These are phyloP conservation scores for Xylaria multiplex DNA, from an alignment of 2,329 filamentous ascomycete genomes.

Conservation along the genomic window DNA sequence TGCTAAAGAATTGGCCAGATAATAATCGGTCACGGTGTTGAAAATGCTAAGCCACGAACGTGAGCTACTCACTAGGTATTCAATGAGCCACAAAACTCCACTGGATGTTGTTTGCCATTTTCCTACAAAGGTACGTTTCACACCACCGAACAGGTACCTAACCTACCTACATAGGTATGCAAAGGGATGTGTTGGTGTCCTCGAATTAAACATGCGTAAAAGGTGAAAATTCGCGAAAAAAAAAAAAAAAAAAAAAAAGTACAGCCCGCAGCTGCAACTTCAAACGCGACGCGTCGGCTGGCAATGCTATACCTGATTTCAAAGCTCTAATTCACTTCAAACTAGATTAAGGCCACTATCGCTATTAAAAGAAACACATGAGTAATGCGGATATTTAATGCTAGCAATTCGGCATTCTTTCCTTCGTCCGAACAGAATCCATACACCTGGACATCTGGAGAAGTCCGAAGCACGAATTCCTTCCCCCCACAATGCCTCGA, in stretches of 20 bases:
- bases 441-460: slow-evolving; percentile 7
- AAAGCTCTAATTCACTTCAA: neutral
- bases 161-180: no score
- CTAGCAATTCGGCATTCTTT: neutral
- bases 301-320: neutral
- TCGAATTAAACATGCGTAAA: neutral
- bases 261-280: no score
- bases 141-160: neutral
- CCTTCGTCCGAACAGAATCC: neutral
- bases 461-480: slow-evolving; percentile 22
- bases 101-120: neutral
- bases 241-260: no score
- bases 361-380: neutral
- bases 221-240: neutral
- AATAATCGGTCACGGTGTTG: neutral
- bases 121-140: neutral
- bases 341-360: neutral
- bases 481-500: neutral
- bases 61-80: neutral
- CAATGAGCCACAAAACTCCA: slow-evolving; percentile 13
- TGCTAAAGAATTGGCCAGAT: neutral
- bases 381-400: neutral
- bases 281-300: no score
- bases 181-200: no score
- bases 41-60: neutral